phyloP scores from a whole-genome alignment of 129 eudicot genomes.

The Helianthus annuus region HanXRQr2.0-SUNRISE NC_035438.2:113885277-113885776 shows the following conservation, averaged over 20 bases:
- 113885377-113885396: constrained; percentile 24
- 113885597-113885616: constrained; percentile 69
- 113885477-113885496: constrained; percentile 39
- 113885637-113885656: background rate
- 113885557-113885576: constrained; percentile 61
- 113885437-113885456: constrained; percentile 38
- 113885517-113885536: constrained; percentile 57
- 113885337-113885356: constrained; percentile 36
- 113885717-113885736: too few relatives aligned
- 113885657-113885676: background rate
- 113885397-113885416: constrained; percentile 32
- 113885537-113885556: constrained; percentile 45
- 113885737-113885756: too few relatives aligned
- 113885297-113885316: constrained; percentile 33
- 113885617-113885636: constrained; percentile 43
- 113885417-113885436: constrained; percentile 48
- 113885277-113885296: constrained; percentile 41
- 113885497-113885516: constrained; percentile 40
- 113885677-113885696: background rate
- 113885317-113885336: constrained; percentile 31
- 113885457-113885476: constrained; percentile 38
- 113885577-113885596: constrained; percentile 59
- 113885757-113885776: too few relatives aligned
- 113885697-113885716: background rate
- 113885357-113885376: constrained; percentile 28